These are phyloP conservation scores for Logfia minima DNA, from an alignment of 129 eudicot genomes.

Conservation along the genomic window DNA sequence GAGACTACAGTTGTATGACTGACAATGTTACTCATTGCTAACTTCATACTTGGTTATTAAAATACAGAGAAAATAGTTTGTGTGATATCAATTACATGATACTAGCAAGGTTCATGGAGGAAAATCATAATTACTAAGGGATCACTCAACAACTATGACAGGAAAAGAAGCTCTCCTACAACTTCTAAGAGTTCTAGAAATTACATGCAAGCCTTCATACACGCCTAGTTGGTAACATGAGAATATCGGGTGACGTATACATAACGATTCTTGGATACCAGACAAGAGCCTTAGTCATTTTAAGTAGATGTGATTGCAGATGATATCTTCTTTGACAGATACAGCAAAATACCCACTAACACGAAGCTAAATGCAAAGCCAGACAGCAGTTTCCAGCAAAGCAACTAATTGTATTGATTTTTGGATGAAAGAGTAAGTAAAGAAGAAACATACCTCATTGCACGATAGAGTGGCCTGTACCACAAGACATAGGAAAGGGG, in stretches of 20 bases:
- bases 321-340: not conserved
- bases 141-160: not conserved
- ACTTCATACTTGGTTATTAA: too few relatives aligned
- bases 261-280: not conserved
- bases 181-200: not conserved
- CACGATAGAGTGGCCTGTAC: slow-evolving; percentile 94
- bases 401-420: not conserved
- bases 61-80: too few relatives aligned
- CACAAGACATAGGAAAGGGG: slow-evolving; percentile 89
- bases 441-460: slow-evolving; percentile 64
- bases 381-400: not conserved
- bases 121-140: not conserved
- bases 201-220: not conserved
- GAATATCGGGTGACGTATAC: not conserved
- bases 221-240: not conserved
- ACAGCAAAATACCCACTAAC: not conserved
- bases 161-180: not conserved
- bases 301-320: not conserved
- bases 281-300: not conserved
- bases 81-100: too few relatives aligned
- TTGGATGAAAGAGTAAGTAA: not conserved
- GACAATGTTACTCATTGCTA: too few relatives aligned
- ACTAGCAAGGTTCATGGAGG: too few relatives aligned
- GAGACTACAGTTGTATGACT: too few relatives aligned
- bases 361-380: not conserved